Base-by-base conservation (phyloP, 805 yeast species). In the Starmerella stigmatis region DNA sequence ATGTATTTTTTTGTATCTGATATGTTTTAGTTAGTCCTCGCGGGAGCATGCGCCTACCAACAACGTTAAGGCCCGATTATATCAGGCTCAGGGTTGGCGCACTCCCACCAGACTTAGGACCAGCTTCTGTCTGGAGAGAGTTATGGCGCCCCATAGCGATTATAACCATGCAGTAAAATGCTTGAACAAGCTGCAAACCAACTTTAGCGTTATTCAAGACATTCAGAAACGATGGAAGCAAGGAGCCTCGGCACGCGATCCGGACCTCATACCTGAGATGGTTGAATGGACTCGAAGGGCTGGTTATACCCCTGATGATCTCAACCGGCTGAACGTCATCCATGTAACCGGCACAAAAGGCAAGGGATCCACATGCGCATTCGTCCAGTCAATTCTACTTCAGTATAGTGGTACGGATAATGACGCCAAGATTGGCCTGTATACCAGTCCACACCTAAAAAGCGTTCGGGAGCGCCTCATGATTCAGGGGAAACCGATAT, bases 321-420 rank as follows among this genome's bases (percentile, higher is more conserved):
- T 85, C 59, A 76, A 88, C 64, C 71, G 64, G 49, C 62, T 92
- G 55, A 88, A 88, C 55, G 72, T 86, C 2, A 73, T 92, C 33
- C 99, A 92, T 59, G 81, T 94, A 29, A 88, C 99, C 0, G 99
- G 99, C 17, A 92, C 99, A 1, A 92, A 92, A 62, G 99, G 99
- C 12, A 92, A 92, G 65, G 99, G 99, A 1, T 86, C 96, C 0
- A 89, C 97, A 0, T 89, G 96, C 64, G 96, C 98, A 0, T 92
- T 92, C 60, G 76, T 86, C 2, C 83, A 84, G 57, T 77, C 92
- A 2, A 85, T 94, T 31, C 63, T 94, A 49, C 58, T 64, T 7
- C 85, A 85, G 59, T 85, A 85, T 57, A 15, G 38, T 7, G 66
- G 64, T 22, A 9, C 30, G 15, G 15, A 3, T 7, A 26, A 26